Evolutionary conservation across 2,329 filamentous ascomycete genomes (phyloP), one percentile per base, ranked within the genome.

Genomic region (Penicillium sp.): DNA sequence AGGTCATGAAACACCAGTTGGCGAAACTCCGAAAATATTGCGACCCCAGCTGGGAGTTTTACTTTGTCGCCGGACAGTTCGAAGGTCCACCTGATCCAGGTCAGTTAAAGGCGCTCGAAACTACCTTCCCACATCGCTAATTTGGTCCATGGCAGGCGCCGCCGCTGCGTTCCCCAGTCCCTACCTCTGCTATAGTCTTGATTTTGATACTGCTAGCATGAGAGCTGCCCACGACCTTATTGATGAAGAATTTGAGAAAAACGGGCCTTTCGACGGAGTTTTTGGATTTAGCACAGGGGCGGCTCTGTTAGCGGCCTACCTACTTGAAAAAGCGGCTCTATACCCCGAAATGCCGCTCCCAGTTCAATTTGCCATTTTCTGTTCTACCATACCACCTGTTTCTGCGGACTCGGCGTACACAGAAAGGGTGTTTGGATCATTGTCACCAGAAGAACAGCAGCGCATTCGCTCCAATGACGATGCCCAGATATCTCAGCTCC

Each of bases 201-300:
- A 26, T 14, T 51, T 57, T 9, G 47, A 54, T 33, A 53, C 55
- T n/a, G 45, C 44, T n/a, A 42, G 40, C 15, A 37, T 58, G 14
- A 46, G 40, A 18, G 52, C 56, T 9, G 57, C 61, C 9, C 48
- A 59, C 18, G 51, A 41, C n/a, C 33, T 57, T 15, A 47, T 64
- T 27, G 35, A 59, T n/a, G 51, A 58, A 14, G 43, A 56, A 11
- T 58, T 69, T 8, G 52, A 62, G 2, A 58, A 58, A 14, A 33
- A 67, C 4, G 66, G 66, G 0, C 67, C 67, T 11, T 70, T 68
- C 26, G 66, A 69, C 27, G 67, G 63, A 3, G 54, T 66, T 9
- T 47, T 70, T 6, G 66, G 67, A 4, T 70, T 67, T 53, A 63
- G 59, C 41, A 58, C 64, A 27, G 65, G 67, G 0, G 67, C 54